These are phyloP conservation scores for Fragilariopsis cylindrus DNA, from an alignment of 108 stramenopile species.

Conservation along the genomic window DNA sequence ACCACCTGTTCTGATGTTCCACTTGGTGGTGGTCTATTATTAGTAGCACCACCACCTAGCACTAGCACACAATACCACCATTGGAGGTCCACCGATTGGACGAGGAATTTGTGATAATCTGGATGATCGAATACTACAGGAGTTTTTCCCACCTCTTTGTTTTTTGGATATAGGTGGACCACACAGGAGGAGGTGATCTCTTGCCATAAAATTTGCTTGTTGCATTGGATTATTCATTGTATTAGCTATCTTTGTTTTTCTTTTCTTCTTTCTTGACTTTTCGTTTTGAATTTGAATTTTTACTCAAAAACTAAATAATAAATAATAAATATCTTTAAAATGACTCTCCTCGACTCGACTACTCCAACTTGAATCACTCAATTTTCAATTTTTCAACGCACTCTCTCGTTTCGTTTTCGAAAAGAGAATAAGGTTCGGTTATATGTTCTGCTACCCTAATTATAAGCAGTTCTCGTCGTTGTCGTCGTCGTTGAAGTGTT, in stretches of 20 bases:
- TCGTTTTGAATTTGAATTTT: not conserved
- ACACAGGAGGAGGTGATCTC: constrained; percentile 5
- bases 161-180: constrained; percentile 30
- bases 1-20: not conserved
- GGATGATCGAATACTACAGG: constrained; percentile 9
- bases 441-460: no score
- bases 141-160: constrained; percentile 41
- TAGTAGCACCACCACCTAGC: not conserved
- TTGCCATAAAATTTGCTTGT: not conserved
- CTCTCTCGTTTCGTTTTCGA: no score
- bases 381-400: no score
- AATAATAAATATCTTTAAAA: not conserved
- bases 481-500: no score
- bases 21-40: not conserved
- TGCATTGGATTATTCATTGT: constrained; percentile 6
- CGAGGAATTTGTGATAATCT: not conserved
- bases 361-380: not conserved
- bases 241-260: not conserved
- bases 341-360: not conserved
- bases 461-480: no score
- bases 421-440: no score
- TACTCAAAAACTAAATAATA: not conserved
- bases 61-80: not conserved
- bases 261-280: no score
- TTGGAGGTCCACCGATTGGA: not conserved